Conservation (phyloP, 2,329 filamentous ascomycete genomes). For the Dactylonectria macrodidyma region DNA sequence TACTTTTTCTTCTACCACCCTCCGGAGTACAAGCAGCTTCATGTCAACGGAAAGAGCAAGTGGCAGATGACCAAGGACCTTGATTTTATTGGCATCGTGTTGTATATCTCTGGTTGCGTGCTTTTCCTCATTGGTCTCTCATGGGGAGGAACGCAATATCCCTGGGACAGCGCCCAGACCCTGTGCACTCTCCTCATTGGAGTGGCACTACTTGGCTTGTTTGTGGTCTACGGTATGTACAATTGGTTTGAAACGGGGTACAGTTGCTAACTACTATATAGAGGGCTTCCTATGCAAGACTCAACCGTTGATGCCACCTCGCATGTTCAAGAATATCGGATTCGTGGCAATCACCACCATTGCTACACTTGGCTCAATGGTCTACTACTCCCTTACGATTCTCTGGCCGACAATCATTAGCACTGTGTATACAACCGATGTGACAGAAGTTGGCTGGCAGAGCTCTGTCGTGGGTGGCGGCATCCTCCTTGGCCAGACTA, state of each 20-base stretch:
- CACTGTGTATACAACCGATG: slow-evolving; percentile 55
- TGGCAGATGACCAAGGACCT: slow-evolving; percentile 58
- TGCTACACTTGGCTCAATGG: slow-evolving; percentile 58
- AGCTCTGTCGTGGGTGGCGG: slow-evolving; percentile 58
- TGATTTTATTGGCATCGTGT: slow-evolving; percentile 61
- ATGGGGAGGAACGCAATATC: slow-evolving; percentile 57
- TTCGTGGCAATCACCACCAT: slow-evolving; percentile 57
- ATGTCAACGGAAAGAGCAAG: slow-evolving; percentile 54
- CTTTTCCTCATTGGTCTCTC: slow-evolving; percentile 61
- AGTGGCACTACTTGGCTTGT: slow-evolving; percentile 51
- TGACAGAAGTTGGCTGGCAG: slow-evolving; percentile 57
- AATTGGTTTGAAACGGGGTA: not conserved
- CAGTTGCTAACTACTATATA: slow-evolving; percentile 29
- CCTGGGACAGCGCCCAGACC: slow-evolving; percentile 58
- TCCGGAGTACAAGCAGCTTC: slow-evolving; percentile 60
- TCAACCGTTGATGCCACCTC: slow-evolving; percentile 58
- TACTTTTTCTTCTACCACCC: slow-evolving; percentile 63
- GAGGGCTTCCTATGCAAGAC: slow-evolving; percentile 54
- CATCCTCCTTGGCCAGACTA: slow-evolving; percentile 55
- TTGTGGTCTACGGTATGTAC: slow-evolving; percentile 54
- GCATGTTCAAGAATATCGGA: slow-evolving; percentile 57
- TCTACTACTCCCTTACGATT: slow-evolving; percentile 61
- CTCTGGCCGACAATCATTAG: slow-evolving; percentile 60
- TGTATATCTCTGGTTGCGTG: slow-evolving; percentile 59
- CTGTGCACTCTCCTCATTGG: slow-evolving; percentile 56